Base-by-base conservation (phyloP, 2,329 filamentous ascomycete species). In the Beauveria scarabaeidicola region DNA sequence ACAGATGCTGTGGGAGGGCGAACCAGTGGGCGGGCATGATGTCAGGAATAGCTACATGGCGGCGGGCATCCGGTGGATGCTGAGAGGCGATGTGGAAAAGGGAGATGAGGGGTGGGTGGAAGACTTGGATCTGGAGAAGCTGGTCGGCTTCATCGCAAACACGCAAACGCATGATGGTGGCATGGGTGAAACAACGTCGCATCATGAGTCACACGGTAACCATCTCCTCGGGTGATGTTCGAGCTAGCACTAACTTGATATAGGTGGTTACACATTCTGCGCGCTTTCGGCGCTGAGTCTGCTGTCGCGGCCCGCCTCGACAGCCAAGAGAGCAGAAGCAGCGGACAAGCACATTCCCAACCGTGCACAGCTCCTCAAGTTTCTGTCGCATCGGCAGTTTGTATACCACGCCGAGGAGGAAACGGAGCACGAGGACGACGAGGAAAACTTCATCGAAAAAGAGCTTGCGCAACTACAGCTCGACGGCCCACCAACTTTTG, bases 231-330 rank as follows among this genome's bases (percentile, higher is more conserved):
- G 19, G 8, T 15, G 9, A 8, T 15, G 5, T 1, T 10, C 2
- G 10, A 25, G 19, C 15, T 9, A 55, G 2, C 8, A 36, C 47
- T 61, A 29, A 58, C 52, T 61, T 61, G 32, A 63, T 7, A 17
- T n/a, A 91, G 89, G 90, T 65, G 94, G 94, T 21, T 93, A 96
- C 71, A 91, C 90, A 10, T 97, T 92, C 76, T 97, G 91, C 72
- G 91, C 88, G 8, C 81, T 97, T 58, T 86, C 84, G 11, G 88
- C 91, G 5, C 77, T 97, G 5, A 82, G 84, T 2, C 83, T 97
- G 53, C 78, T 97, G n/a, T 83, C 84, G 61, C 82, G 85, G 11
- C 78, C 88, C 1, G 70, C 75, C 15, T 21, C 29, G 15, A 8
- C 36, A 7, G 17, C 0, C 56, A 61, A 4, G 58, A 59, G 29